A percentile compares a stretch with the other conserved stretches of the same genome.
phyloP scores from a whole-genome alignment of 306 rosid genomes.

The Inga leiocalycina region DNA sequence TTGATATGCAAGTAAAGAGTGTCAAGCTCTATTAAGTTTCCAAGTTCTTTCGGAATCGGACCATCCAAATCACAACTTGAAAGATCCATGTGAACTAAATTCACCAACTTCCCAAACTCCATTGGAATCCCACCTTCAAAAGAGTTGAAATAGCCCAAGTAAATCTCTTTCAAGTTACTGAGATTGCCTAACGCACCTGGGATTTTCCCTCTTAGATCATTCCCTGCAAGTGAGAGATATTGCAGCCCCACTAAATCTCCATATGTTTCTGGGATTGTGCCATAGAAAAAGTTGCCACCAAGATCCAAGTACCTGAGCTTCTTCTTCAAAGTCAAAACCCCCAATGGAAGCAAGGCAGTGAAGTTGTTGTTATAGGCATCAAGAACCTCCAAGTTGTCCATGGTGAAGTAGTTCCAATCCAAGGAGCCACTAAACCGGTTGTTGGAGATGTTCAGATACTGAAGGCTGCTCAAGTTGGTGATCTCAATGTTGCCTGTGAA shows the following conservation, averaged over 20 bases:
- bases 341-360: conserved; percentile 66
- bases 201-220: conserved; percentile 69
- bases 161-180: conserved; percentile 58
- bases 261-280: conserved; percentile 64
- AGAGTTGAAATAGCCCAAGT: conserved; percentile 75
- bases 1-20: conserved; percentile 76
- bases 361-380: conserved; percentile 85
- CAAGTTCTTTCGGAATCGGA: conserved; percentile 69
- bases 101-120: conserved; percentile 65
- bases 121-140: conserved; percentile 81
- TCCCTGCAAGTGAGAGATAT: conserved; percentile 77
- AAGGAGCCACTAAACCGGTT: conserved; percentile 68
- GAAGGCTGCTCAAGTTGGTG: conserved; percentile 53
- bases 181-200: conserved; percentile 82
- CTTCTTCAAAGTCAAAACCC: conserved; percentile 44
- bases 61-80: conserved; percentile 72
- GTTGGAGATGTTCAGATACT: conserved; percentile 72
- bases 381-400: conserved; percentile 59
- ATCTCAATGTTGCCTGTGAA: conserved; percentile 65
- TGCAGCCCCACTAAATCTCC: conserved; percentile 57
- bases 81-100: conserved; percentile 72
- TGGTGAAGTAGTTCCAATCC: conserved; percentile 63
- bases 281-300: conserved; percentile 75
- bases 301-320: conserved; percentile 73
- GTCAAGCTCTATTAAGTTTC: conserved; percentile 62